Evolutionary conservation across 1,284 basidiomycete genomes (phyloP).

Genomic region (Xerocomus nothofagi): DNA sequence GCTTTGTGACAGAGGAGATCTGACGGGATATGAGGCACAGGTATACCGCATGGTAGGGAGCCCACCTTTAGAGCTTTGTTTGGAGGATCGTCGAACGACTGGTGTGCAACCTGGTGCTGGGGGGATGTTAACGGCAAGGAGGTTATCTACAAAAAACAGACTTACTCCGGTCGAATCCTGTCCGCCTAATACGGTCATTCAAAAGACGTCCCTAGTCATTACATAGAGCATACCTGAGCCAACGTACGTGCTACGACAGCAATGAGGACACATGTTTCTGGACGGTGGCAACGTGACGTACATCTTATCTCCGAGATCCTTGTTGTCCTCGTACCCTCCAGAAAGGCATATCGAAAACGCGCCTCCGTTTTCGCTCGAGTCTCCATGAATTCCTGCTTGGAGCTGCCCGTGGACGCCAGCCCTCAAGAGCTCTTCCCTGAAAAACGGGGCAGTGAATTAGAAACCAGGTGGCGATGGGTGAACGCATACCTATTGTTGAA

Average conservation of each 20-base stretch:
- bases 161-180: conserved; percentile 24
- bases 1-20: conserved; percentile 35
- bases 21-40: conserved; percentile 7
- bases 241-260: conserved; percentile 39
- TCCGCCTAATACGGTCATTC: conserved; percentile 22
- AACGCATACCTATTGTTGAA: conserved; percentile 22
- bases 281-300: conserved; percentile 21
- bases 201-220: background rate
- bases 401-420: conserved; percentile 20
- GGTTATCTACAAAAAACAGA: background rate
- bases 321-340: conserved; percentile 43
- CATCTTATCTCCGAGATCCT: conserved; percentile 41
- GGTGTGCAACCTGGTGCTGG: conserved; percentile 34
- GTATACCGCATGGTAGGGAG: background rate
- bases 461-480: no score
- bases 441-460: background rate
- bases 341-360: conserved; percentile 45
- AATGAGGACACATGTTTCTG: background rate
- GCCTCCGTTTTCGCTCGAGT: conserved; percentile 22
- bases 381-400: conserved; percentile 31
- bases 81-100: conserved; percentile 33
- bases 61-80: conserved; percentile 38
- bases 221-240: conserved; percentile 29
- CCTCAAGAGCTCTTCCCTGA: conserved; percentile 9
- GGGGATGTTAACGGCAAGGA: background rate